Evolutionary conservation across 2,329 filamentous ascomycete genomes (phyloP).

Genomic region (Claviceps spartinae): DNA sequence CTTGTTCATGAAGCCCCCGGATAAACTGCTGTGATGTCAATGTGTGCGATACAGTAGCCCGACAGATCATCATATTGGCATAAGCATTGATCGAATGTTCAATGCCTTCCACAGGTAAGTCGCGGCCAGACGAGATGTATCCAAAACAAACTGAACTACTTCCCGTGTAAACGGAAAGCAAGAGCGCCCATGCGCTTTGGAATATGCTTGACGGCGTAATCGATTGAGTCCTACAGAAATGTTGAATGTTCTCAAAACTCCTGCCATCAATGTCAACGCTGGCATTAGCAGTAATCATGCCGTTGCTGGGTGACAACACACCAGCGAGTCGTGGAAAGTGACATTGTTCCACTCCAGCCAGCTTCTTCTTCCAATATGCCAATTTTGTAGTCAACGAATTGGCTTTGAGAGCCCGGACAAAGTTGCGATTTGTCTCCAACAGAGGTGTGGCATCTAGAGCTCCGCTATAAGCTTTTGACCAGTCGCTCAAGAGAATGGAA

Average conservation of each 20-base stretch:
- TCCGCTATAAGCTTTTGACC: slow-evolving; percentile 3
- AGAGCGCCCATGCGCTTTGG: slow-evolving; percentile 8
- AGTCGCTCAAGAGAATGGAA: slow-evolving; percentile 4
- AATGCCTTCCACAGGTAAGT: slow-evolving; percentile 1
- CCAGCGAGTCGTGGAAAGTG: slow-evolving; percentile 6
- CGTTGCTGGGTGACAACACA: neutral
- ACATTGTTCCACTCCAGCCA: slow-evolving; percentile 6
- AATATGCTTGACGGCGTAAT: slow-evolving; percentile 6
- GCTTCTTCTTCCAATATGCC: slow-evolving; percentile 7
- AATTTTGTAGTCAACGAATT: slow-evolving; percentile 1
- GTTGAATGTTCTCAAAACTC: slow-evolving; percentile 1
- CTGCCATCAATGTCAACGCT: neutral
- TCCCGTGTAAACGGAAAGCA: slow-evolving; percentile 3
- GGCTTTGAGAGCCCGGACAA: slow-evolving; percentile 3
- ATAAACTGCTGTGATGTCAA: slow-evolving; percentile 24
- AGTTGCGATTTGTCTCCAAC: slow-evolving; percentile 1
- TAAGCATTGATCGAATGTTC: slow-evolving; percentile 4
- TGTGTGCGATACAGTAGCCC: slow-evolving; percentile 3
- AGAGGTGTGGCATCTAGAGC: neutral
- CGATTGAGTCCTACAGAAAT: slow-evolving; percentile 24
- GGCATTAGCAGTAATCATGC: neutral
- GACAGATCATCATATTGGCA: slow-evolving; percentile 2
- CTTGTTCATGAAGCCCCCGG: slow-evolving; percentile 26
- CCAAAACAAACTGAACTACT: slow-evolving; percentile 2
- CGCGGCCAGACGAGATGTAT: slow-evolving; percentile 2